These are phyloP conservation scores for Globisporangium spinosum DNA, from an alignment of 352 stramenopile genomes.

Conservation along the genomic window DNA sequence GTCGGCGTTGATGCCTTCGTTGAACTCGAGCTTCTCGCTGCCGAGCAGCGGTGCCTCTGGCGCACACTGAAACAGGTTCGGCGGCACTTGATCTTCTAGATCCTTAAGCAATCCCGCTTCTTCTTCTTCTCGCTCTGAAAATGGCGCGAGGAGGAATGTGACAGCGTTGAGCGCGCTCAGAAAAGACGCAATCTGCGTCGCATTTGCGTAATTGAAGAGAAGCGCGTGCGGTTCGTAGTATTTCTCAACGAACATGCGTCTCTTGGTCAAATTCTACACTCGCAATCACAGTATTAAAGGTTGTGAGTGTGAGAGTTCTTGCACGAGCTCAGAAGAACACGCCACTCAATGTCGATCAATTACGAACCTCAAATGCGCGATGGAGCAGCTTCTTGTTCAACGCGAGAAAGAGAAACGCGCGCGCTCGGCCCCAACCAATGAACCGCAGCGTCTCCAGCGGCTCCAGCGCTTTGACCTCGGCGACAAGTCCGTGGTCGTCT, in stretches of 20 bases:
- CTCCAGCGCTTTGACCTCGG: conserved; percentile 36
- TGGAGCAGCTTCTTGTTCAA: conserved; percentile 77
- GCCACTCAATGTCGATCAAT: too few species aligned
- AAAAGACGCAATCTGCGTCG: conserved; percentile 47
- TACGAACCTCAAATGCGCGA: conserved; percentile 47
- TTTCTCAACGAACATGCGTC: conserved; percentile 48
- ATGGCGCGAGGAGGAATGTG: conserved; percentile 46
- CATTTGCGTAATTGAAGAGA: conserved; percentile 62
- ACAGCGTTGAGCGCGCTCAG: conserved; percentile 72
- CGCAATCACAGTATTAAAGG: background rate
- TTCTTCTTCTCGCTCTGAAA: conserved; percentile 19
- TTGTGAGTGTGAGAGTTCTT: background rate
- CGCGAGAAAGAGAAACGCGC: conserved; percentile 58
- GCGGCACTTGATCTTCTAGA: conserved; percentile 26
- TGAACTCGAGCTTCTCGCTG: conserved; percentile 18
- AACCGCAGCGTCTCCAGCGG: conserved; percentile 35
- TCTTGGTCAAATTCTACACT: conserved; percentile 63
- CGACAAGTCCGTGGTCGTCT: conserved; percentile 66
- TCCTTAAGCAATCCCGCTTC: background rate
- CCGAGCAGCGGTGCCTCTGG: conserved; percentile 39
- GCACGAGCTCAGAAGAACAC: background rate
- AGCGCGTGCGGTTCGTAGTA: conserved; percentile 61
- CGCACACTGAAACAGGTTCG: conserved; percentile 51
- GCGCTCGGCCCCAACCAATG: conserved; percentile 66
- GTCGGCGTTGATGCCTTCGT: conserved; percentile 19